Evolutionary conservation across 768 basidiomycete species (phyloP).

Genomic region (Crepidotus variabilis): DNA sequence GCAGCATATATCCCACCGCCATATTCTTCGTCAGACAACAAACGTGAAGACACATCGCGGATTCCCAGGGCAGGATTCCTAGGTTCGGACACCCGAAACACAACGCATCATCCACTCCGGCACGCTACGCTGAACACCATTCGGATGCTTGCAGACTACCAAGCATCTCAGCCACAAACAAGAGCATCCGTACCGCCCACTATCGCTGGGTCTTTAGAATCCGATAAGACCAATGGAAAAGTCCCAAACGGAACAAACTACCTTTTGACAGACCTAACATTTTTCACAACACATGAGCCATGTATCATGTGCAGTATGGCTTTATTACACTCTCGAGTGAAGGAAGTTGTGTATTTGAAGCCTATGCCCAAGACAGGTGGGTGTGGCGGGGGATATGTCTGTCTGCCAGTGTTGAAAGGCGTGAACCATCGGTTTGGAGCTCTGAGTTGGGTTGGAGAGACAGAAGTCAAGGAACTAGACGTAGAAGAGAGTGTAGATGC

Average conservation of each 20-base stretch:
- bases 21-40: slow-evolving; percentile 26
- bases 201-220: background rate
- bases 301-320: slow-evolving; percentile 99
- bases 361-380: slow-evolving; percentile 82
- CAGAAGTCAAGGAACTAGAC: slow-evolving; percentile 12
- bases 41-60: slow-evolving; percentile 9
- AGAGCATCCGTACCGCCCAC: background rate
- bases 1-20: slow-evolving; percentile 66
- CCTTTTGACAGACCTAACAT: slow-evolving; percentile 75
- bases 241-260: slow-evolving; percentile 72
- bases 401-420: slow-evolving; percentile 76
- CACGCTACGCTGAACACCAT: slow-evolving; percentile 83
- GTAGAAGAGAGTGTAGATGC: slow-evolving; percentile 36
- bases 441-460: slow-evolving; percentile 52
- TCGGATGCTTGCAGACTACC: slow-evolving; percentile 58
- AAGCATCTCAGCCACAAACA: slow-evolving; percentile 21
- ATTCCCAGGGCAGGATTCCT: slow-evolving; percentile 32
- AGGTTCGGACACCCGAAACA: slow-evolving; percentile 68
- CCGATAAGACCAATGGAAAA: slow-evolving; percentile 13
- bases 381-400: slow-evolving; percentile 65
- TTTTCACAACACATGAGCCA: slow-evolving; percentile 95
- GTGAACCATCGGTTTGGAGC: slow-evolving; percentile 89
- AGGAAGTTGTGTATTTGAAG: slow-evolving; percentile 73
- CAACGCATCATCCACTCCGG: slow-evolving; percentile 72
- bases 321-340: slow-evolving; percentile 89